Conservation (phyloP, 2,329 filamentous ascomycete species). For the Lasiodiplodia sp. region DNA sequence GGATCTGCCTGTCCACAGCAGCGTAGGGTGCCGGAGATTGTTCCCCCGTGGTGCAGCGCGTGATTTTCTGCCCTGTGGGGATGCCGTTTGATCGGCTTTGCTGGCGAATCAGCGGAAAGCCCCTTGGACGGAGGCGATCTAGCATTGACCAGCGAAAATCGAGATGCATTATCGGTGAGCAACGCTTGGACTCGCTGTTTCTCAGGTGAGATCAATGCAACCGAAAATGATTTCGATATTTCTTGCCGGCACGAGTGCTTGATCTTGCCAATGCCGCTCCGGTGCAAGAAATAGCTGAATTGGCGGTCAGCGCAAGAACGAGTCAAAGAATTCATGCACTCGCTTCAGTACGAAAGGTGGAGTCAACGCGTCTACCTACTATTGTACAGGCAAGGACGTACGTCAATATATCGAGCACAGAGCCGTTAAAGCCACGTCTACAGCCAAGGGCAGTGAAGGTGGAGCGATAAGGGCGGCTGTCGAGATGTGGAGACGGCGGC, state of each 20-base stretch:
- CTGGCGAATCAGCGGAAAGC: constrained; percentile 9
- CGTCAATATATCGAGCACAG: not conserved
- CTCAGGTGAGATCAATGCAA: constrained; percentile 3
- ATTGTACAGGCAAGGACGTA: not conserved
- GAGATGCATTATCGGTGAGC: constrained; percentile 6
- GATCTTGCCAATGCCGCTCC: not conserved
- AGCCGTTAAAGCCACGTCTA: not conserved
- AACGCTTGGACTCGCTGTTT: not conserved
- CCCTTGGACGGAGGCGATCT: not conserved
- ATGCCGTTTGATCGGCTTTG: constrained; percentile 5
- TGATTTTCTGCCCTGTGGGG: constrained; percentile 16
- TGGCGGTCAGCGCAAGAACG: not conserved
- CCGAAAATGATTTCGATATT: not conserved
- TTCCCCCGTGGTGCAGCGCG: constrained; percentile 8
- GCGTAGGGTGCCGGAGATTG: constrained; percentile 6
- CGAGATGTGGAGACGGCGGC: not conserved
- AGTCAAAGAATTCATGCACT: not conserved
- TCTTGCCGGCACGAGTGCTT: not conserved
- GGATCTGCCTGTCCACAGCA: not conserved
- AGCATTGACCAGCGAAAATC: not conserved
- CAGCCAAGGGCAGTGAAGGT: not conserved
- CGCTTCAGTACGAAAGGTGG: not conserved
- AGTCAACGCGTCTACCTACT: not conserved
- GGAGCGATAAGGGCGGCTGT: not conserved
- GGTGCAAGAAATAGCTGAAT: not conserved